Evolutionary conservation across 805 yeast species (phyloP), one percentile per base, ranked within the genome.

Genomic region (Metschnikowia borealis): DNA sequence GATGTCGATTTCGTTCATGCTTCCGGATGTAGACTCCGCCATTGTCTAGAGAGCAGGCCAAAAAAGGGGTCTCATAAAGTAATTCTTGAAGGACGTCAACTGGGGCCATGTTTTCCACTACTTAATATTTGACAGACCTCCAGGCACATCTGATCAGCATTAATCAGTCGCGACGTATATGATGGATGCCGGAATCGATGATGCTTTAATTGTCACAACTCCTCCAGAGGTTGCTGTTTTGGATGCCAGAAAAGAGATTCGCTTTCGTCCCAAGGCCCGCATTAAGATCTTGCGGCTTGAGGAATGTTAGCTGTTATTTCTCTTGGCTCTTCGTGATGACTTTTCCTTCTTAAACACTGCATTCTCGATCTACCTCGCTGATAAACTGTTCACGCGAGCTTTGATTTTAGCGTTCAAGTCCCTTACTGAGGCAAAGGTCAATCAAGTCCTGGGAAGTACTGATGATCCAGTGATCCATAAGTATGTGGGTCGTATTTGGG

Each of bases 71-170:
- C 74, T 94, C 44, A 94, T 94, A 47, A 94, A 94, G 62, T 96
- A 90, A 70, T 94, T 94, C 61, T 73, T 94, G 48, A 89, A 87
- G 62, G 97, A 92, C 60, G 97, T 94, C 2, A 90, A 89, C 60
- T 94, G 99, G 99, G 96, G 96, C 3, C 77, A 78, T 21, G 68
- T 57, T 44, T 68, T 87, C 49, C 97, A 94, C 66, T 92, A 87
- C 62, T 73, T 94, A 57, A 79, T 94, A 14, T 86, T 94, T 17
- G 99, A 94, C 62, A 94, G 99, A 0, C 99, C 99, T 0, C 99
- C 99, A 0, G 99, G 99, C 0, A 94, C 99, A 0, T 86, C 96
- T 0, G 99, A 94, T 68, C 99, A 94, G 66, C 99, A 94, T 69
- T 77, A 94, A 38, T 84, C 96, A 6, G 91, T 94, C 32, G 88